Conservation (phyloP, 805 yeast genomes). For the Barnettozyma sp. region DNA sequence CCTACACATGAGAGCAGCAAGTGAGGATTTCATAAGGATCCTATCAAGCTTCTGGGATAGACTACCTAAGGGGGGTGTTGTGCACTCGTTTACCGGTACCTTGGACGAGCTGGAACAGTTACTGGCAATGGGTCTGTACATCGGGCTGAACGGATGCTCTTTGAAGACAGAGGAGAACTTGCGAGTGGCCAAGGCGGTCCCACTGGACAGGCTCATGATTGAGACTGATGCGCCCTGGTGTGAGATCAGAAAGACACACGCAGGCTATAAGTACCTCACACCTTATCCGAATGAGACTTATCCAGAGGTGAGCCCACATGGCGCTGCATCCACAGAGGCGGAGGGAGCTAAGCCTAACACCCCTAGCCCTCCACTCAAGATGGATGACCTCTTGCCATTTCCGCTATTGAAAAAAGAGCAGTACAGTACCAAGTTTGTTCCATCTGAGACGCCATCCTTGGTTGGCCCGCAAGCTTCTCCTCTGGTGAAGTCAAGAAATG, state of each 20-base stretch:
- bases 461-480: constrained; percentile 29
- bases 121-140: constrained; percentile 52
- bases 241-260: constrained; percentile 80
- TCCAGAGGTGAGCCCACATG: constrained; percentile 39
- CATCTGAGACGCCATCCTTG: constrained; percentile 19
- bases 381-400: constrained; percentile 52
- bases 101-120: constrained; percentile 52
- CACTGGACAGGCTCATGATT: constrained; percentile 61
- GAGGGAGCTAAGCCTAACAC: too few species aligned
- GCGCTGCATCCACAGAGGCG: too few species aligned
- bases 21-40: constrained; percentile 66
- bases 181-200: constrained; percentile 58
- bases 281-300: constrained; percentile 51
- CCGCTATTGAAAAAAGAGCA: constrained; percentile 62
- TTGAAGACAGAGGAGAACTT: constrained; percentile 71
- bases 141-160: constrained; percentile 93
- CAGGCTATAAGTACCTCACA: constrained; percentile 53
- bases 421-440: constrained; percentile 29
- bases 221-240: constrained; percentile 99
- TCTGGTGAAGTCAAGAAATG: constrained; percentile 79
- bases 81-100: constrained; percentile 93
- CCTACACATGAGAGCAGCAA: constrained; percentile 83
- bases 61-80: constrained; percentile 54
- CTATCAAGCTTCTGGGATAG: constrained; percentile 46
- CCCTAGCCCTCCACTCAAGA: too few species aligned